Evolutionary conservation across 23 red algal species (phyloP).

Genomic region (Agarophyton chilense): DNA sequence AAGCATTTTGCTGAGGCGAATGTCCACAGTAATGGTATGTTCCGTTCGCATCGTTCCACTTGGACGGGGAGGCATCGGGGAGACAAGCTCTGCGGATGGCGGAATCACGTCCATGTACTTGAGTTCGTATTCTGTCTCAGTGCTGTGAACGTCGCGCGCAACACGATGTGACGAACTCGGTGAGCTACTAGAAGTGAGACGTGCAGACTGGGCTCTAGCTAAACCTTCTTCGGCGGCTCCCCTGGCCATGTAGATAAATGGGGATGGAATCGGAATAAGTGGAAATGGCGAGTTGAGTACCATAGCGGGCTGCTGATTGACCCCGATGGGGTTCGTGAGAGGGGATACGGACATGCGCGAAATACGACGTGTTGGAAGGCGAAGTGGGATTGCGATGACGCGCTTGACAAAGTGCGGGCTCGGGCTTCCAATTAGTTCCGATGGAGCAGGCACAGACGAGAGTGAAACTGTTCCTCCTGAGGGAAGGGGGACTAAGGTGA

Average conservation of each 20-base stretch:
- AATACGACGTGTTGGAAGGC: background rate
- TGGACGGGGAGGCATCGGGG: background rate
- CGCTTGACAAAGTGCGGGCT: background rate
- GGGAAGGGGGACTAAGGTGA: background rate
- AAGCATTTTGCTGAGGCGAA: background rate
- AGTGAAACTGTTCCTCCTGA: too few species aligned
- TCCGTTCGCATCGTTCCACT: background rate
- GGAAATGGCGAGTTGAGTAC: too few species aligned
- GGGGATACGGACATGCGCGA: too few species aligned
- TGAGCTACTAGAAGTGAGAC: too few species aligned
- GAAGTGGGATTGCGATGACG: background rate
- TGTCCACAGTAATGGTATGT: background rate
- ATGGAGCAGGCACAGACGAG: too few species aligned
- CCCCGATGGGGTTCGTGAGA: too few species aligned
- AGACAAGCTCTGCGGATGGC: background rate
- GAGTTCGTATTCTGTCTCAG: background rate
- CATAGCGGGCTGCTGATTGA: too few species aligned
- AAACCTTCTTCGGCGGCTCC: too few species aligned
- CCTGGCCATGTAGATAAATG: too few species aligned
- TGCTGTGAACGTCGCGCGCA: background rate
- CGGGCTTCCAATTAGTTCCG: background rate
- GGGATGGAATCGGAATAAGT: too few species aligned
- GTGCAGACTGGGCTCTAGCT: too few species aligned
- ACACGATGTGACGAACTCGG: background rate
- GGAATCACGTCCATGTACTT: background rate